phyloP scores from a whole-genome alignment of 768 basidiomycete genomes.

The Gyrodon lividus region DNA sequence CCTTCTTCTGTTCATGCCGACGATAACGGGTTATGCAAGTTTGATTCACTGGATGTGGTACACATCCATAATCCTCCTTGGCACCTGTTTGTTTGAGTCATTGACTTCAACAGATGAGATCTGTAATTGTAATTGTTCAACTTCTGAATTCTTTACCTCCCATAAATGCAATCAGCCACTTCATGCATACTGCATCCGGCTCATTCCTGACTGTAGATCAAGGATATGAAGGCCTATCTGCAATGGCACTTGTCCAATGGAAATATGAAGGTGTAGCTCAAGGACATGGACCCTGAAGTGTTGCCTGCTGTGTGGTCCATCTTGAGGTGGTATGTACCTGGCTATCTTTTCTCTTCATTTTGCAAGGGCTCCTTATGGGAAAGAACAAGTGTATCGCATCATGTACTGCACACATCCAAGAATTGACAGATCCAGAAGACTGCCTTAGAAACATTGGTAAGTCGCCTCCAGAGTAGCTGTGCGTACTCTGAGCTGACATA shows the following conservation, averaged over 20 bases:
- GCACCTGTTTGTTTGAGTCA: not conserved
- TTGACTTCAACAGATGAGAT: slow-evolving; percentile 44
- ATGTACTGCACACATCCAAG: slow-evolving; percentile 69
- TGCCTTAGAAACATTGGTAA: slow-evolving; percentile 53
- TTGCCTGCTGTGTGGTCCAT: slow-evolving; percentile 64
- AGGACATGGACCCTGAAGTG: slow-evolving; percentile 48
- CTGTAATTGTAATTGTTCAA: slow-evolving; percentile 36
- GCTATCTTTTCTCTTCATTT: not conserved
- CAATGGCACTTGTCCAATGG: slow-evolving; percentile 48
- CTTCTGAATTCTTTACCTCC: slow-evolving; percentile 50
- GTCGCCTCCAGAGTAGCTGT: not conserved
- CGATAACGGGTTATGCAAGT: slow-evolving; percentile 46
- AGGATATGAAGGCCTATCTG: slow-evolving; percentile 58
- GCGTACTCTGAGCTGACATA: not conserved
- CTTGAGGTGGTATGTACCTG: slow-evolving; percentile 51
- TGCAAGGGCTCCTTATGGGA: not conserved
- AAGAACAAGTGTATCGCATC: slow-evolving; percentile 63
- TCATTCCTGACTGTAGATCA: slow-evolving; percentile 38
- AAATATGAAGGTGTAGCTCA: slow-evolving; percentile 52
- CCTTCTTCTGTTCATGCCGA: not conserved
- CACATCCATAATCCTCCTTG: slow-evolving; percentile 36
- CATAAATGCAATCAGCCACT: slow-evolving; percentile 30
- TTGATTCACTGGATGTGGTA: slow-evolving; percentile 42
- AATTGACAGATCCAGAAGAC: slow-evolving; percentile 54
- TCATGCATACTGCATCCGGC: too few relatives aligned